phyloP scores from a whole-genome alignment of 805 yeast species.

The Spathaspora girioi region DNA sequence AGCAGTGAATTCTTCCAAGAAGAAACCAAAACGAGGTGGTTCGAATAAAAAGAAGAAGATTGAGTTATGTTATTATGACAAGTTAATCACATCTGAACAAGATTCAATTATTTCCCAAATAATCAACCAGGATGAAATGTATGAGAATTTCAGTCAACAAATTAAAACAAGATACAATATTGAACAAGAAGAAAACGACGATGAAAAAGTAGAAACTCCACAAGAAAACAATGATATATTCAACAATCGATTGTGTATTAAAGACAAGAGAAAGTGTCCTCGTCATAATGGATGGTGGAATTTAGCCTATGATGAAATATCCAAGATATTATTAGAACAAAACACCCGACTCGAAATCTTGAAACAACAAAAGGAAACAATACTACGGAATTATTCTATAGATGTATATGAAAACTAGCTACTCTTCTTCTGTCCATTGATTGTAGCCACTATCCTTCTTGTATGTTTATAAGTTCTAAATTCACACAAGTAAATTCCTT shows the following conservation, averaged over 20 bases:
- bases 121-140: slow-evolving; percentile 3
- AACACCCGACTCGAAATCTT: slow-evolving; percentile 27
- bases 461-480: slow-evolving; percentile 63
- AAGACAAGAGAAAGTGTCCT: slow-evolving; percentile 53
- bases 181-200: slow-evolving; percentile 11
- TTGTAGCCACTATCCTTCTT: slow-evolving; percentile 67
- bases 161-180: slow-evolving; percentile 11
- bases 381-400: slow-evolving; percentile 36
- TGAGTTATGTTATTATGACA: slow-evolving; percentile 55
- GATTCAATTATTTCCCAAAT: slow-evolving; percentile 2
- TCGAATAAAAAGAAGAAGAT: slow-evolving; percentile 28
- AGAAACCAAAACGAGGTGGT: slow-evolving; percentile 20
- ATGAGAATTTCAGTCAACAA: slow-evolving; percentile 12
- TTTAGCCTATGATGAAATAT: slow-evolving; percentile 29
- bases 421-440: slow-evolving; percentile 50
- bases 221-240: slow-evolving; percentile 7
- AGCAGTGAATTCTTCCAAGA: slow-evolving; percentile 16
- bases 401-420: slow-evolving; percentile 16
- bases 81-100: slow-evolving; percentile 6
- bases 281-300: slow-evolving; percentile 53
- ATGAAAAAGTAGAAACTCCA: neutral
- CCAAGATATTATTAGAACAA: slow-evolving; percentile 29
- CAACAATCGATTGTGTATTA: slow-evolving; percentile 36
- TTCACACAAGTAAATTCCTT: slow-evolving; percentile 74
- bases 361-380: slow-evolving; percentile 21